Evolutionary conservation across 23 red algal species (phyloP), one percentile per base, ranked within the genome.

Genomic region (Gracilariopsis chorda): DNA sequence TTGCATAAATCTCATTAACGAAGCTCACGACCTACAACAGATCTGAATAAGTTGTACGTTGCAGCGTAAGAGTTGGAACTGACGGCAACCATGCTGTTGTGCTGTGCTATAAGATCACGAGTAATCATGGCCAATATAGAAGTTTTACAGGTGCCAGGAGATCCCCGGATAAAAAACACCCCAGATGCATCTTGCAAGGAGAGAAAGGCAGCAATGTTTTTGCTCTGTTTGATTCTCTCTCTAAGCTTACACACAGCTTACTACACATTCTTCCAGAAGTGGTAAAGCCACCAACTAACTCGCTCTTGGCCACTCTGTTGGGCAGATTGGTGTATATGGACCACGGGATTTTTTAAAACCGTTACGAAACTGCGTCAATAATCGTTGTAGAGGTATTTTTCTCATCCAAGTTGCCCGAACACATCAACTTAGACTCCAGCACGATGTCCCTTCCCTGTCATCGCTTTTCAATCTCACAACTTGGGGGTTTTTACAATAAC

Each of bases 61-160:
- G 95, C 90, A 1, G 90, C 90, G 80, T 97, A 90, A 36, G 83
- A 87, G 70, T 93, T 97, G 20, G 95, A 93, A 81, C 86, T 90
- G 5, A 97, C 78, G 0, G 90, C 95, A 42, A 93, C 82, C 27
- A 74, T 93, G 51, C 87, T 90, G 37, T 79, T 60, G 67, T 92
- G 53, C 25, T 74, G 16, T n/a, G 29, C 30, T 17, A 94, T 75
- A n/a, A 97, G 90, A 58, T 80, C 63, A 21, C 53, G 77, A 51
- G 94, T 91, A 51, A 88, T 24, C 27, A 25, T 49, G 40, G 82
- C 90, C 19, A 78, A 90, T 4, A 90, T 35, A 45, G 68, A 88
- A 30, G 95, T 97, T 70, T 97, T 97, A 27, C 95, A 90, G 16
- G 59, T 90, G 8, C 95, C 95, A 0, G 95, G 83, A 37, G 95